Evolutionary conservation across 2,329 filamentous ascomycete genomes (phyloP), one percentile per base, ranked within the genome.

Genomic region (Colletotrichum kahawae): DNA sequence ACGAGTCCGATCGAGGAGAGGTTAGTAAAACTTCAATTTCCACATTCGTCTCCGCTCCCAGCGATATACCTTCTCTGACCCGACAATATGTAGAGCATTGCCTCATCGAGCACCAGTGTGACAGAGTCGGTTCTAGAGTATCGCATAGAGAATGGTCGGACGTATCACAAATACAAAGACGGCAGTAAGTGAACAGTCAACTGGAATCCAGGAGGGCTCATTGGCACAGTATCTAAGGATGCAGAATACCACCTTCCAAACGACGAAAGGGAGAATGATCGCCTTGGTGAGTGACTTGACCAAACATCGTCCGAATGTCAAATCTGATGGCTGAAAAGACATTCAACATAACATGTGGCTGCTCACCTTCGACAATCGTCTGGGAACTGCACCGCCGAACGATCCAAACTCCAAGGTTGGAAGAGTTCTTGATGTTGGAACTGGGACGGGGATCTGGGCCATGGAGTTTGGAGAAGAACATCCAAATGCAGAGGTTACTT

Each of bases 391-490:
- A 29, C 67, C 75, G 3, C 74, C 78, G n/a, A 67, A 62, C 12
- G 69, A 73, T 10, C 68, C 74, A 31, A n/a, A 63, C 5, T 64
- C 63, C 1, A 67, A 76, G 2, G 66, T 38, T 9, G 33, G 67
- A 4, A 76, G 75, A 18, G 81, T 85, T 7, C 81, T 90, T 3
- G 88, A 90, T 78, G 78, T 87, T 48, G 87, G 87, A 16, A 88
- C 86, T 2, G 88, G 88, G 0, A 89, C 87, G 4, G 87, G 87
- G 14, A 78, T 83, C 7, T 86, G 85, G 84, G 83, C 83, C 4
- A 83, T 89, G 12, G 87, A 89, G 67, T 85, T 88, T 77, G 86
- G 78, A 78, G 54, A 82, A 36, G 77, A 79, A 5, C 80, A 83
- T 24, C 82, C 83, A 0, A 76, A 82, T 12, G 76, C 83, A 14